Conservation (phyloP, 345 rosid genomes). For the Salix udensis region DNA sequence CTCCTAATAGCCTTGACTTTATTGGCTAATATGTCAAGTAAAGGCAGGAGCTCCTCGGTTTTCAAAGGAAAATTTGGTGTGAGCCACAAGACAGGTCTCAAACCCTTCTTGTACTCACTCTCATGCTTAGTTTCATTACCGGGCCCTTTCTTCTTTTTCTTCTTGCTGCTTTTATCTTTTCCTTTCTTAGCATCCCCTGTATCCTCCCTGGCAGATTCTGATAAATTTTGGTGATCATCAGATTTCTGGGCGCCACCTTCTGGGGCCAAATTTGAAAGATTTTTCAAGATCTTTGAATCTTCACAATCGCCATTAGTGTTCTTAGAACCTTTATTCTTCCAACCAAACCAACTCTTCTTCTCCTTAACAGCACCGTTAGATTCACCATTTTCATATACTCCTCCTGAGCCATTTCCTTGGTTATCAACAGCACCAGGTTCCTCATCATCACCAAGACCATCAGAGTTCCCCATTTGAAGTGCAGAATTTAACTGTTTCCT, state of each 20-base stretch:
- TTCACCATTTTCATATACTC: constrained; percentile 52
- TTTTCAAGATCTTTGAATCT: constrained; percentile 60
- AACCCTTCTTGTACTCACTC: constrained; percentile 87
- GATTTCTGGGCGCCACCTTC: constrained; percentile 61
- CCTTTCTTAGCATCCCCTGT: constrained; percentile 56
- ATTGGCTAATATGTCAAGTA: constrained; percentile 94
- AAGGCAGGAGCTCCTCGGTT: constrained; percentile 88
- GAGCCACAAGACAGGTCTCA: constrained; percentile 93
- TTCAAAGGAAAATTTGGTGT: constrained; percentile 91
- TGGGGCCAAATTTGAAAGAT: constrained; percentile 63
- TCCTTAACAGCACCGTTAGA: constrained; percentile 59
- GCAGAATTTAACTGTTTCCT: constrained; percentile 81
- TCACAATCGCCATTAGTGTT: constrained; percentile 56
- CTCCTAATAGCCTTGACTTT: constrained; percentile 96
- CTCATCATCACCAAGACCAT: constrained; percentile 65
- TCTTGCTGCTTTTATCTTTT: constrained; percentile 71
- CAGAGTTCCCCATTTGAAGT: constrained; percentile 58
- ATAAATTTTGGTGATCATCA: constrained; percentile 53
- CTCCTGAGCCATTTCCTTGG: constrained; percentile 65
- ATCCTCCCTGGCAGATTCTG: constrained; percentile 60
- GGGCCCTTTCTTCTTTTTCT: constrained; percentile 73
- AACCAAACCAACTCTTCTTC: constrained; percentile 93
- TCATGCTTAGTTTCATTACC: constrained; percentile 60
- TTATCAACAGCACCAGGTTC: constrained; percentile 50
- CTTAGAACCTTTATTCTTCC: constrained; percentile 76